These are phyloP conservation scores for Lumnitzera littorea DNA, from an alignment of 345 rosid genomes.

Conservation along the genomic window DNA sequence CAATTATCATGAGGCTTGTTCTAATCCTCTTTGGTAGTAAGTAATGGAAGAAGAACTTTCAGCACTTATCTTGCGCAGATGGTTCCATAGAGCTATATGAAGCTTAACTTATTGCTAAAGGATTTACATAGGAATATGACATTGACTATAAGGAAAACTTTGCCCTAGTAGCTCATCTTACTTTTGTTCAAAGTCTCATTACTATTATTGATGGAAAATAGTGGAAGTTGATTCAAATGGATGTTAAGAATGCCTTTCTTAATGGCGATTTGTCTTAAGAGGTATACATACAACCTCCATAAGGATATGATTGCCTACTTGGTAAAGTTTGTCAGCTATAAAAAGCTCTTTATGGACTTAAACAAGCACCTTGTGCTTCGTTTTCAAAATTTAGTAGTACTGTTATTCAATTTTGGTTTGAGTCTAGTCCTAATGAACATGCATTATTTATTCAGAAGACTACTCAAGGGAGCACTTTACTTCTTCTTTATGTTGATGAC, in stretches of 20 bases:
- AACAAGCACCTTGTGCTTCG: conserved; percentile 5
- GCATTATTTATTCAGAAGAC: background rate
- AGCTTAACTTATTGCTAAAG: background rate
- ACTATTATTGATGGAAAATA: background rate
- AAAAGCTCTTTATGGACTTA: conserved; percentile 1
- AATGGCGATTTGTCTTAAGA: background rate
- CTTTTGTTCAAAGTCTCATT: background rate
- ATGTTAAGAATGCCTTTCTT: conserved; percentile 7
- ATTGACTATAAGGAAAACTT: conserved; percentile 8
- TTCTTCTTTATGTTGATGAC: conserved; percentile 11
- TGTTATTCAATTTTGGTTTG: background rate
- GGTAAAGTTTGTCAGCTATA: background rate
- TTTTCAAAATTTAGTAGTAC: conserved; percentile 1
- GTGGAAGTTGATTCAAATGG: conserved; percentile 5
- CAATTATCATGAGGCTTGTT: background rate
- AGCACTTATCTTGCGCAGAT: background rate
- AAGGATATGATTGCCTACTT: background rate
- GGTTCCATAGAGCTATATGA: background rate
- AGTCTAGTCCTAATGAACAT: background rate
- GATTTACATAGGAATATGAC: background rate
- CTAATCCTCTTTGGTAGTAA: conserved; percentile 1
- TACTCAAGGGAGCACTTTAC: background rate
- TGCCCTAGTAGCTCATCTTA: background rate
- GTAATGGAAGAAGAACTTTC: background rate
- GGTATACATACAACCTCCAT: background rate